Conservation (phyloP, 2,329 filamentous ascomycete species). For the Aphanocladium album region DNA sequence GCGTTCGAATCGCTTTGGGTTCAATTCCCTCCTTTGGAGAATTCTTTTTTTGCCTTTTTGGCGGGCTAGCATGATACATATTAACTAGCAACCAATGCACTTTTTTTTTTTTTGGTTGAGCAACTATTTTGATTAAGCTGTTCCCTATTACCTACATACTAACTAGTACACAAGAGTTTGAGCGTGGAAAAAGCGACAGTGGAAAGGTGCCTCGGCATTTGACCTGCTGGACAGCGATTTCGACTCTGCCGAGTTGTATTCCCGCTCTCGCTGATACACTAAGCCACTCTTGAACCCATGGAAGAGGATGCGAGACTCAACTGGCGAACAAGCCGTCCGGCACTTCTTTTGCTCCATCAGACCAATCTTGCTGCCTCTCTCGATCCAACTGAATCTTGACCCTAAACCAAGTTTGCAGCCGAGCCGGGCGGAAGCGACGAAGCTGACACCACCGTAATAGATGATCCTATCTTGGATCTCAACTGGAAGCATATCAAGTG, state of each 20-base stretch:
- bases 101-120: not conserved
- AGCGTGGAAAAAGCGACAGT: not conserved
- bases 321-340: not conserved
- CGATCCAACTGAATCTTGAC: not conserved
- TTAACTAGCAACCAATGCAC: not conserved
- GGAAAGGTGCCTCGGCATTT: not conserved
- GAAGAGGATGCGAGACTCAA: not conserved
- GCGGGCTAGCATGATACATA: not conserved
- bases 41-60: not conserved
- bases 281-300: not conserved
- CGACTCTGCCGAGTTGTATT: not conserved
- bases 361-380: not conserved
- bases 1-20: constrained; percentile 1
- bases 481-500: not conserved
- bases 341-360: not conserved
- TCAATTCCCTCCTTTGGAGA: not conserved
- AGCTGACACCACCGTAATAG: not conserved
- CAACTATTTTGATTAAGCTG: not conserved
- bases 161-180: not conserved
- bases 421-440: not conserved
- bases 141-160: not conserved
- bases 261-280: not conserved
- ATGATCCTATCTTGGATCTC: not conserved
- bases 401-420: not conserved
- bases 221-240: not conserved